Evolutionary conservation across 2,329 filamentous ascomycete genomes (phyloP).

Genomic region (Aspergillus vadensis): DNA sequence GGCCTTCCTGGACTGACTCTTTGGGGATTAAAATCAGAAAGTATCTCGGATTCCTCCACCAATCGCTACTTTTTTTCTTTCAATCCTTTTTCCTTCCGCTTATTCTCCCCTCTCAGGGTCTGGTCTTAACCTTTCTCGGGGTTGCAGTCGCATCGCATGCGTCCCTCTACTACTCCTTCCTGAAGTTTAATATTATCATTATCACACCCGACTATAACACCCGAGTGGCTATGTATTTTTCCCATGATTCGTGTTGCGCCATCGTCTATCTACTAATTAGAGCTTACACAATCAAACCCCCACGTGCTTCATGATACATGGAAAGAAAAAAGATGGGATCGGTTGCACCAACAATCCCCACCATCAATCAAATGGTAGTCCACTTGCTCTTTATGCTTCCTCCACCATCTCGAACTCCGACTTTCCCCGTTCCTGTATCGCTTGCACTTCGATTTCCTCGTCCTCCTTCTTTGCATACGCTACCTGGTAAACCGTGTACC

Average conservation of each 20-base stretch:
- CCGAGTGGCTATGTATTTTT: not conserved
- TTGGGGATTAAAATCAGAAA: not conserved
- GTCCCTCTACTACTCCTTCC: not conserved
- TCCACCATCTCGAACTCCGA: not conserved
- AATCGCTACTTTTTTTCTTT: not conserved
- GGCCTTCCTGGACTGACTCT: not conserved
- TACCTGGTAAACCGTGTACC: slow-evolving; percentile 23
- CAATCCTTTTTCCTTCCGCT: too few relatives aligned
- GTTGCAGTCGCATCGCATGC: not conserved
- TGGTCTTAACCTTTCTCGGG: not conserved
- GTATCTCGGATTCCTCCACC: not conserved
- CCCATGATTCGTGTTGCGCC: too few relatives aligned
- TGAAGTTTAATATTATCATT: not conserved
- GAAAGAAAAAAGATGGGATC: too few relatives aligned
- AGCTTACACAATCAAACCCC: too few relatives aligned
- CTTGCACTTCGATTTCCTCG: not conserved
- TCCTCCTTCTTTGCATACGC: slow-evolving; percentile 18
- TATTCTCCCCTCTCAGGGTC: too few relatives aligned
- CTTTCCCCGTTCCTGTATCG: not conserved
- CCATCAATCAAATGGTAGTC: too few relatives aligned
- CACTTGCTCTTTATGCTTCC: too few relatives aligned
- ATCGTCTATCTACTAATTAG: too few relatives aligned
- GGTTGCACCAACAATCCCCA: too few relatives aligned
- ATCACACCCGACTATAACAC: not conserved
- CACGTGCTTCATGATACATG: too few relatives aligned